These are phyloP conservation scores for Larix kaempferi DNA, from an alignment of 75 land plant genomes.

Conservation along the genomic window DNA sequence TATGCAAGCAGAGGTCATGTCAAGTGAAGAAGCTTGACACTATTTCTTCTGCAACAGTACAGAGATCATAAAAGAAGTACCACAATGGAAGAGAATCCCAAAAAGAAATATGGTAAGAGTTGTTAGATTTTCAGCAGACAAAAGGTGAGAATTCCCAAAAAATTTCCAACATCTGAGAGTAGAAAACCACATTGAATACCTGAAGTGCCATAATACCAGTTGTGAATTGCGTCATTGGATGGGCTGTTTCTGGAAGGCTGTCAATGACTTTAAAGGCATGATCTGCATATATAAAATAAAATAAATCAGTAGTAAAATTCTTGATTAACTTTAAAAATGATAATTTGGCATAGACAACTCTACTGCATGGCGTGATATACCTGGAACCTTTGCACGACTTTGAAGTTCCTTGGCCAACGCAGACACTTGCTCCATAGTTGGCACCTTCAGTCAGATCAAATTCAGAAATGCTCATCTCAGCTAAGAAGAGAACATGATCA, in stretches of 20 bases:
- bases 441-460: conserved; percentile 45
- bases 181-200: conserved; percentile 27
- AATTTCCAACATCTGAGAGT: background rate
- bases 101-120: no score
- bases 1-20: no score
- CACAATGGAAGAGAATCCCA: no score
- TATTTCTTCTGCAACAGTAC: no score
- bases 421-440: conserved; percentile 81
- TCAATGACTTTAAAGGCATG: conserved; percentile 86
- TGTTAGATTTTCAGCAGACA: background rate
- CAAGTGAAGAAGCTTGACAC: no score
- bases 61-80: no score
- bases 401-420: conserved; percentile 73
- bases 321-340: background rate
- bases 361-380: conserved; percentile 19
- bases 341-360: background rate
- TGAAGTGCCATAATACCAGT: conserved; percentile 97
- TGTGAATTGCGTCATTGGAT: conserved; percentile 98
- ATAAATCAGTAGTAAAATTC: background rate
- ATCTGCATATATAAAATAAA: conserved; percentile 48
- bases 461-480: conserved; percentile 1
- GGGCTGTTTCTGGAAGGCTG: conserved; percentile 76
- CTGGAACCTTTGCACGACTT: conserved; percentile 72
- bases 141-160: background rate
- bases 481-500: background rate